Evolutionary conservation across 257 asterid species (phyloP), one percentile per base, ranked within the genome.

Genomic region (Gardenia jasminoides): DNA sequence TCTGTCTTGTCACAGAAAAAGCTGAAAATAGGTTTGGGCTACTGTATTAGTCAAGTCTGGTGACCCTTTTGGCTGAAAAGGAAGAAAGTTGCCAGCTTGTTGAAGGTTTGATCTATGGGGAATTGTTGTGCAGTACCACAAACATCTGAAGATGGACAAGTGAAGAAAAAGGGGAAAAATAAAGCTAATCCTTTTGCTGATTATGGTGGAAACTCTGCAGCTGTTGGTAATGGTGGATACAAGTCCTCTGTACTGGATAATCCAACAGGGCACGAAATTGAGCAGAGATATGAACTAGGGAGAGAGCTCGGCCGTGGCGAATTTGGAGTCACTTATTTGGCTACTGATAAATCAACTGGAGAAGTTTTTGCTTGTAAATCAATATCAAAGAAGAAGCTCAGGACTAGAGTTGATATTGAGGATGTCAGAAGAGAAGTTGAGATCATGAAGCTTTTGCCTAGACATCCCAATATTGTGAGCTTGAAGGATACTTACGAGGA

Each of bases 391-490:
- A 87, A 87, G 87, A 87, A 87, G 84, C 84, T 87, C 17, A 83
- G 83, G 78, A 87, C 88, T 2, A 79, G 86, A 80, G 67, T 87
- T 56, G 90, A 87, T 87, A 83, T 87, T 71, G 90, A 87, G 82
- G 90, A 87, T 87, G 90, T 87, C 50, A 81, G 84, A 70, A 75
- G 90, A 80, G 90, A 87, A 79, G 90, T 87, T 78, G 84, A 83
- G 83, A 87, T 87, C 87, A 87, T 87, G 90, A 87, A 79, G 46
- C 87, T 81, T 74, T 76, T 87, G 79, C 88, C 90, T 68, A 59
- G 50, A 65, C 90, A 87, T 77, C 70, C 87, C 10, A 87, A 87
- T 78, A 83, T 87, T 77, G 88, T 87, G 0, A 79, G 77, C 50
- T 77, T 87, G 78, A 85, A 87, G 86, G 87, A 85, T 83, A 83